Conservation (phyloP, 352 stramenopile genomes). For the Elongisporangium anandrum region DNA sequence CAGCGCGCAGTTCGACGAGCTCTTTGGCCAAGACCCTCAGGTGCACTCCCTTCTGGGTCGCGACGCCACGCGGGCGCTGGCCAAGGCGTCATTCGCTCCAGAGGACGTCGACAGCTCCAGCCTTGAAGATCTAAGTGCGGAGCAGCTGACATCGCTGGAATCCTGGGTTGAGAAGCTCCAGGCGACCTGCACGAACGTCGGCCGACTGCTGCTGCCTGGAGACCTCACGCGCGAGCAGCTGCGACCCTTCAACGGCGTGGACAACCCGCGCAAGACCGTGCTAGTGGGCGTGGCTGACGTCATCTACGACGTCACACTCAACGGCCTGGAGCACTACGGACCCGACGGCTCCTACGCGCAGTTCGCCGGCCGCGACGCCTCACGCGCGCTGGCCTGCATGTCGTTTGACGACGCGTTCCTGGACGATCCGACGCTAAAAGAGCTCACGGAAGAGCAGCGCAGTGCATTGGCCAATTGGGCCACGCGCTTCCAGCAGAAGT, state of each 20-base stretch:
- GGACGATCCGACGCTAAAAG: conserved; percentile 72
- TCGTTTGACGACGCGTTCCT: conserved; percentile 90
- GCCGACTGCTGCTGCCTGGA: conserved; percentile 65
- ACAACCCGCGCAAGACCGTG: conserved; percentile 65
- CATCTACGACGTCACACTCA: conserved; percentile 93
- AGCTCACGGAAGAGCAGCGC: conserved; percentile 83
- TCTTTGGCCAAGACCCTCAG: background rate
- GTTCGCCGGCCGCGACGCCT: conserved; percentile 94
- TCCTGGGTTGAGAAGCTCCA: conserved; percentile 86
- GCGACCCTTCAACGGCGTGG: conserved; percentile 59
- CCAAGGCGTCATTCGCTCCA: conserved; percentile 81
- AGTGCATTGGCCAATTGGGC: conserved; percentile 92
- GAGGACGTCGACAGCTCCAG: conserved; percentile 54
- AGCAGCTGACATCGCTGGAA: conserved; percentile 31
- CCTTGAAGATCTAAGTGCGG: conserved; percentile 33
- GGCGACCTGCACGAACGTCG: conserved; percentile 83
- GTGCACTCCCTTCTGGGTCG: conserved; percentile 70
- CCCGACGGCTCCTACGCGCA: conserved; percentile 86
- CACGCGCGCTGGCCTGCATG: conserved; percentile 92
- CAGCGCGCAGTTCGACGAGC: background rate
- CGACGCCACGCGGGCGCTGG: conserved; percentile 88
- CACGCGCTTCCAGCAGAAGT: conserved; percentile 91
- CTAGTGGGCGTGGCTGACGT: conserved; percentile 87
- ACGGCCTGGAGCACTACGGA: conserved; percentile 89
- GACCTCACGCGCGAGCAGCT: conserved; percentile 66